These are phyloP conservation scores for Colletotrichum navitas DNA, from an alignment of 2,329 filamentous ascomycete species.

Conservation along the genomic window DNA sequence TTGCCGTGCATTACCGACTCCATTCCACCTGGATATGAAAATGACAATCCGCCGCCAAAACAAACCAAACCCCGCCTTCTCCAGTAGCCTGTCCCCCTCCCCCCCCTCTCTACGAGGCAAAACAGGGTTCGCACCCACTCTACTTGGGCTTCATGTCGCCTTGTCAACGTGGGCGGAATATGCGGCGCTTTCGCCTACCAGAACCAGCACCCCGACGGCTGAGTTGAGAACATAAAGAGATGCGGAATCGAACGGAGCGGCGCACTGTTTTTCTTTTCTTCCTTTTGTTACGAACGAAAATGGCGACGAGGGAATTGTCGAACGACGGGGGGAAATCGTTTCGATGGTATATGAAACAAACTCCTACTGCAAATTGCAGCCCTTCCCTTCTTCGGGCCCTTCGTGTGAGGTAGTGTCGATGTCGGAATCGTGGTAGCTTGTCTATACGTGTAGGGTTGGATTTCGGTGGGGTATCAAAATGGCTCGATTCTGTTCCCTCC, in stretches of 20 bases:
- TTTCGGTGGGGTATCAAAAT: slow-evolving; percentile 43
- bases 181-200: slow-evolving; percentile 33
- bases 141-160: slow-evolving; percentile 25
- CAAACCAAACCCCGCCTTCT: slow-evolving; percentile 18
- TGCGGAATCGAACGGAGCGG: slow-evolving; percentile 26
- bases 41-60: slow-evolving; percentile 31
- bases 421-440: slow-evolving; percentile 40
- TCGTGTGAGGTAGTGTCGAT: slow-evolving; percentile 29
- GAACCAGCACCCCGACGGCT: slow-evolving; percentile 16
- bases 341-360: slow-evolving; percentile 35
- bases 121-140: slow-evolving; percentile 6
- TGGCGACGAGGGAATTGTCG: slow-evolving; percentile 29
- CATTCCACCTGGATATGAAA: slow-evolving; percentile 27
- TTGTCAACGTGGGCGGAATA: background rate
- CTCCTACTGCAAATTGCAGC: slow-evolving; percentile 34
- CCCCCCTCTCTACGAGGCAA: slow-evolving; percentile 27
- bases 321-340: slow-evolving; percentile 12
- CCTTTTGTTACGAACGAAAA: background rate
- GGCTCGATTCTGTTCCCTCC: slow-evolving; percentile 42
- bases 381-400: slow-evolving; percentile 28
- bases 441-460: slow-evolving; percentile 39
- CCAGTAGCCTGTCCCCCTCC: slow-evolving; percentile 9
- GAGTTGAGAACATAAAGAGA: slow-evolving; percentile 36
- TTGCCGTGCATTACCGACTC: slow-evolving; percentile 23
- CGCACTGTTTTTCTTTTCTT: slow-evolving; percentile 18